Percentiles rank a stretch among this genome's conserved stretches.
Evolutionary conservation across 306 rosid genomes (phyloP).

Genomic region (Spatholobus suberectus): DNA sequence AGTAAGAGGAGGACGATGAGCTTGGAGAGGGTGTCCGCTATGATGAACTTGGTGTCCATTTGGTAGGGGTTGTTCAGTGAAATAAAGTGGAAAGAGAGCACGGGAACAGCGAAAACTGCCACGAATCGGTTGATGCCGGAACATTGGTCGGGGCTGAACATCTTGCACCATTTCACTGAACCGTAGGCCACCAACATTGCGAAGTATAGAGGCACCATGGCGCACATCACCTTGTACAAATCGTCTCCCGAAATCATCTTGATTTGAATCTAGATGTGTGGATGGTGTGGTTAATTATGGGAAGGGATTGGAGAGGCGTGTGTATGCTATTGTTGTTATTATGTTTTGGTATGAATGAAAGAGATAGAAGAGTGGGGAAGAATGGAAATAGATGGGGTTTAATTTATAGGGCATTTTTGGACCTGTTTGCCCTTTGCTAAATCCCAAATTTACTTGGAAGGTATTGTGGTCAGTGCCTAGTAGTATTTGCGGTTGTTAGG

Average conservation of each 20-base stretch:
- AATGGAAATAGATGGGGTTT: not conserved
- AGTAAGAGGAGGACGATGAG: slow-evolving; percentile 57
- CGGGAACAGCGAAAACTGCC: slow-evolving; percentile 87
- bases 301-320: not conserved
- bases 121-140: slow-evolving; percentile 93
- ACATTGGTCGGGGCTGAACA: slow-evolving; percentile 79
- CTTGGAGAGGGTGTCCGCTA: slow-evolving; percentile 80
- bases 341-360: not conserved
- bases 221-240: slow-evolving; percentile 92
- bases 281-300: too few relatives aligned
- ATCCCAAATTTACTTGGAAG: not conserved
- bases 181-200: slow-evolving; percentile 91
- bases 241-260: slow-evolving; percentile 71
- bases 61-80: slow-evolving; percentile 76
- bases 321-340: not conserved
- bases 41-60: slow-evolving; percentile 74
- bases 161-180: slow-evolving; percentile 92
- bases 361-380: not conserved
- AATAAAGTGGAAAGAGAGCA: slow-evolving; percentile 88
- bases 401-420: not conserved
- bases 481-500: slow-evolving; percentile 7
- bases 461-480: not conserved
- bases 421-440: not conserved
- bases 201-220: slow-evolving; percentile 85
- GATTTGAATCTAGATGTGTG: too few relatives aligned